Percentiles rank a stretch among this genome's conserved stretches.
These are phyloP conservation scores for Backusella circina DNA, from an alignment of 192 early-diverging fungal species.

Conservation along the genomic window DNA sequence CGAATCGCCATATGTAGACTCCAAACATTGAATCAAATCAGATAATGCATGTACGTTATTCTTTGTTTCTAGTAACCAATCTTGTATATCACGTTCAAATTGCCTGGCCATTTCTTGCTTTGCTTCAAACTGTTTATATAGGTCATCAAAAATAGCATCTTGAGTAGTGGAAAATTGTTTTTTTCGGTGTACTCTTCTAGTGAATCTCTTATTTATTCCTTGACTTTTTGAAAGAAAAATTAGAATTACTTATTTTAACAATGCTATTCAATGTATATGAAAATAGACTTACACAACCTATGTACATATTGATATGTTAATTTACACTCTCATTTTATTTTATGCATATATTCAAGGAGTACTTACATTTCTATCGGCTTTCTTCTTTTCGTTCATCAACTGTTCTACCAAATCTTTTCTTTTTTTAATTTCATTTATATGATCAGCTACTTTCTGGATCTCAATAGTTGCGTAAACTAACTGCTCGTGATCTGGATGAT, in stretches of 20 bases:
- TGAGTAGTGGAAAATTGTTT: slow-evolving; percentile 53
- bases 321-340: not conserved
- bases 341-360: not conserved
- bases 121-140: slow-evolving; percentile 50
- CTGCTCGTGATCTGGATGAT: slow-evolving; percentile 55
- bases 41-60: slow-evolving; percentile 56
- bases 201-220: slow-evolving; percentile 71
- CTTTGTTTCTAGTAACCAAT: slow-evolving; percentile 48
- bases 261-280: not conserved
- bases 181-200: slow-evolving; percentile 57
- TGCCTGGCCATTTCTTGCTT: slow-evolving; percentile 49
- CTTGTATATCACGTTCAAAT: slow-evolving; percentile 42
- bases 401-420: slow-evolving; percentile 84
- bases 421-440: slow-evolving; percentile 82
- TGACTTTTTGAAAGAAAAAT: slow-evolving; percentile 44
- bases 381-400: slow-evolving; percentile 70
- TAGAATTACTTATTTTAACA: not conserved
- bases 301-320: not conserved
- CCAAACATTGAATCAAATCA: slow-evolving; percentile 43
- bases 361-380: slow-evolving; percentile 67
- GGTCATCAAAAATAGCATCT: slow-evolving; percentile 57
- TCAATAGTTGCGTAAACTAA: slow-evolving; percentile 44
- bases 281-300: slow-evolving; percentile 36
- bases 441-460: slow-evolving; percentile 67
- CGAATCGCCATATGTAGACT: slow-evolving; percentile 51